Percentiles rank a stretch among this genome's conserved stretches.
Conservation (phyloP, 345 rosid genomes). For the Conringia planisiliqua region DNA sequence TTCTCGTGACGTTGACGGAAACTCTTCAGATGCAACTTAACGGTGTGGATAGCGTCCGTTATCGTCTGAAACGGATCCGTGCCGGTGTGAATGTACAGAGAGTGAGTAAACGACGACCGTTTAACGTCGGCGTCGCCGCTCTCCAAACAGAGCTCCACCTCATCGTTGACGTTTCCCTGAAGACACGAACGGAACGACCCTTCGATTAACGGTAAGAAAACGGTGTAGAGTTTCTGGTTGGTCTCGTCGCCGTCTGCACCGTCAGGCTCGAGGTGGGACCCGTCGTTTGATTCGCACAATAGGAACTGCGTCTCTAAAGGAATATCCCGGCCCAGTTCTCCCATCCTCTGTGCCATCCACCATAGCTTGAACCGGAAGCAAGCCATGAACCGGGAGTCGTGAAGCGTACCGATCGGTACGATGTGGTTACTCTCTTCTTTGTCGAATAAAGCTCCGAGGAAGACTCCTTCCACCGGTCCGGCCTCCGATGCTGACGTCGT, state of each 20-base stretch:
- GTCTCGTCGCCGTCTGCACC: constrained; percentile 49
- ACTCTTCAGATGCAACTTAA: constrained; percentile 61
- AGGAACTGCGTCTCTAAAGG: constrained; percentile 89
- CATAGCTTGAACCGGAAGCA: constrained; percentile 90
- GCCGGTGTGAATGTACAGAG: constrained; percentile 67
- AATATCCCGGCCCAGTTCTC: constrained; percentile 64
- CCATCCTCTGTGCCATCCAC: constrained; percentile 99
- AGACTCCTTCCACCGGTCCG: constrained; percentile 73
- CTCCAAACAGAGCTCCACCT: constrained; percentile 84
- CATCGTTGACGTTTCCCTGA: constrained; percentile 68
- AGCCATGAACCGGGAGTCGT: constrained; percentile 82
- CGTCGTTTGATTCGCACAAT: constrained; percentile 63
- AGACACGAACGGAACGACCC: constrained; percentile 75
- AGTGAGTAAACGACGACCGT: constrained; percentile 64
- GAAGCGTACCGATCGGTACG: constrained; percentile 59
- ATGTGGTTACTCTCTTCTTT: constrained; percentile 62
- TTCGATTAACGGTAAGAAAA: constrained; percentile 82
- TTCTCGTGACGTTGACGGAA: constrained; percentile 90
- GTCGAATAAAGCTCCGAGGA: constrained; percentile 68
- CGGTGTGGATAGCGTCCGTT: constrained; percentile 66
- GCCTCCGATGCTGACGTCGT: constrained; percentile 58
- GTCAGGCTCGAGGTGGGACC: constrained; percentile 69
- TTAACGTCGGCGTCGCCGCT: constrained; percentile 72
- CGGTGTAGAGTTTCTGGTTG: constrained; percentile 68
- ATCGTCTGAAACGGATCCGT: constrained; percentile 76